These are phyloP conservation scores for Trametes maxima DNA, from an alignment of 768 basidiomycete genomes.

Conservation along the genomic window DNA sequence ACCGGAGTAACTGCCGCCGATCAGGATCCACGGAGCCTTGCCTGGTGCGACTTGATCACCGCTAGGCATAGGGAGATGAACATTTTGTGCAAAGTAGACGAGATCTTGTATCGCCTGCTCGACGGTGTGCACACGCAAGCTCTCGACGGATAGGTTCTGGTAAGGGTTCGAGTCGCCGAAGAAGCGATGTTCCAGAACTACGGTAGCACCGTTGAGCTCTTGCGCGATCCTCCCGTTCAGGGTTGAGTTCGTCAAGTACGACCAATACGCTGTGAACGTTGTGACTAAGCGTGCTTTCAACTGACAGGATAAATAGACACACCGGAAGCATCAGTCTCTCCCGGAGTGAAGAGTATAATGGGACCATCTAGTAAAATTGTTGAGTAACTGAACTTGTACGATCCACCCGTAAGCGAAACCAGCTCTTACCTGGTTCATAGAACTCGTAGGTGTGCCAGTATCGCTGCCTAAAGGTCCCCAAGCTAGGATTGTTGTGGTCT, in stretches of 20 bases:
- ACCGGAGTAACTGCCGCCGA: slow-evolving; percentile 43
- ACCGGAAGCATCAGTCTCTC: slow-evolving; percentile 59
- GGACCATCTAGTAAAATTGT: slow-evolving; percentile 46
- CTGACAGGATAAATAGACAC: slow-evolving; percentile 12
- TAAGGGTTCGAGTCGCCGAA: slow-evolving; percentile 71
- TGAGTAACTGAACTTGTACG: not conserved
- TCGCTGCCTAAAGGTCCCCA: slow-evolving; percentile 72
- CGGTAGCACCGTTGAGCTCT: slow-evolving; percentile 61
- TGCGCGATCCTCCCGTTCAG: slow-evolving; percentile 66
- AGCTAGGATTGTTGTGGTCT: slow-evolving; percentile 51
- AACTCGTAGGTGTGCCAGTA: slow-evolving; percentile 72
- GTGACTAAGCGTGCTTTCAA: not conserved
- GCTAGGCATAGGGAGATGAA: slow-evolving; percentile 63
- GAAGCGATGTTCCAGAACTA: slow-evolving; percentile 74
- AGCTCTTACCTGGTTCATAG: slow-evolving; percentile 48
- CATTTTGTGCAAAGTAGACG: slow-evolving; percentile 66
- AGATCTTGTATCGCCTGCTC: slow-evolving; percentile 74
- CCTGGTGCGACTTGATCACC: slow-evolving; percentile 59
- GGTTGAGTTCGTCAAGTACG: slow-evolving; percentile 61
- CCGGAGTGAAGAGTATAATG: slow-evolving; percentile 66
- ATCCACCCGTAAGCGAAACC: not conserved
- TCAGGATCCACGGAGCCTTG: slow-evolving; percentile 41
- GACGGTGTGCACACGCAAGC: slow-evolving; percentile 59
- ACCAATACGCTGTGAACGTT: slow-evolving; percentile 30
- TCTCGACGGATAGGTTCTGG: slow-evolving; percentile 56